Percentiles rank a stretch among this genome's conserved stretches.
These are phyloP conservation scores for Lachancea quebecensis DNA, from an alignment of 805 yeast species.

Conservation along the genomic window DNA sequence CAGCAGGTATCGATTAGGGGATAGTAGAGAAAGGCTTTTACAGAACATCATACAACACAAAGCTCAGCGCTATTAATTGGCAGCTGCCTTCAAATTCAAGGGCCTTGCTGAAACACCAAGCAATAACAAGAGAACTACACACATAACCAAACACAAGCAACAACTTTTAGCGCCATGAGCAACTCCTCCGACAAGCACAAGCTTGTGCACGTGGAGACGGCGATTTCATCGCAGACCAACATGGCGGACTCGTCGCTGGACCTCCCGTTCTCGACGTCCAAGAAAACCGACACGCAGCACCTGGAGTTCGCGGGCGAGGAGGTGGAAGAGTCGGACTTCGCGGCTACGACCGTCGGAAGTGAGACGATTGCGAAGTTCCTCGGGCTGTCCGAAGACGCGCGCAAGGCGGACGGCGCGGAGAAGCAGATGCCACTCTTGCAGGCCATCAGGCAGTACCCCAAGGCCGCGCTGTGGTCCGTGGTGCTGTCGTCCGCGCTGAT, in stretches of 20 bases:
- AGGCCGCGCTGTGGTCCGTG: slow-evolving; percentile 41
- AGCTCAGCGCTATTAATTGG: too few species aligned
- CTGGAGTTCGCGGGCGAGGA: slow-evolving; percentile 5
- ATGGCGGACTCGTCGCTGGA: background rate
- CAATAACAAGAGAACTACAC: too few species aligned
- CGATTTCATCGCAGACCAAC: slow-evolving; percentile 1
- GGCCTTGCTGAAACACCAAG: too few species aligned
- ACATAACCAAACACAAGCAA: background rate
- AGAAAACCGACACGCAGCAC: slow-evolving; percentile 7
- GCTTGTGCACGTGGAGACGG: slow-evolving; percentile 1
- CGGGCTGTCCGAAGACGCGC: slow-evolving; percentile 11
- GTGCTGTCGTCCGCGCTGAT: slow-evolving; percentile 38
- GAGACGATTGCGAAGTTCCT: slow-evolving; percentile 8
- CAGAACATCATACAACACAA: background rate
- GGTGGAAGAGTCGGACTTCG: background rate
- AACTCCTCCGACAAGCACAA: background rate
- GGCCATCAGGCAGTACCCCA: slow-evolving; percentile 37
- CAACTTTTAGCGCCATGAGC: background rate
- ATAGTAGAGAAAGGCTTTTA: background rate
- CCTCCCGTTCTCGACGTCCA: slow-evolving; percentile 1
- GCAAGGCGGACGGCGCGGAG: slow-evolving; percentile 17
- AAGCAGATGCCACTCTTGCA: slow-evolving; percentile 25
- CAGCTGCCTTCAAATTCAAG: too few species aligned
- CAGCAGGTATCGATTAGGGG: background rate
- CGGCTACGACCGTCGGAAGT: background rate